Evolutionary conservation across 441 rosid species (phyloP), one percentile per base, ranked within the genome.

Genomic region (Rhodomyrtus psidioides): DNA sequence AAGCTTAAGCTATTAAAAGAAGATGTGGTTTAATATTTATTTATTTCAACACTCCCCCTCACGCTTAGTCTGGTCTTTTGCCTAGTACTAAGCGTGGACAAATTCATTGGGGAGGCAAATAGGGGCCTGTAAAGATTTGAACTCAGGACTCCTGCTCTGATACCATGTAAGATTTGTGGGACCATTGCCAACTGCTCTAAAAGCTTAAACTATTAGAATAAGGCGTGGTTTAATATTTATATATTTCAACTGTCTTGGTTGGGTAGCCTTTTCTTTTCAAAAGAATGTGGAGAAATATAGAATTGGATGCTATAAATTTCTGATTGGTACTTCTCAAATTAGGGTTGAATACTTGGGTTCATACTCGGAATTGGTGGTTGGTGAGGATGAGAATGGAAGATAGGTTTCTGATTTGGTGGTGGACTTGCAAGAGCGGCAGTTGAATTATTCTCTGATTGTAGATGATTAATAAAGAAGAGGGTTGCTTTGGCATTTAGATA

Each of bases 171-270:
- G 4, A 34, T 34, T 34, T 34, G 34, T 34, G 34, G 34, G 34
- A 4, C 34, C 34, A 34, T 4, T 2, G 4, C 34, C 34, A 4
- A 34, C 4, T 34, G 34, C 34, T 34, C 34, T 34, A 34, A 34
- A 34, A 34, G 34, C 34, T 34, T 34, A 34, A 34, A 4, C 34
- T 34, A 34, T 34, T 34, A 34, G 34, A 34, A 34, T 2, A 34
- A 34, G 2, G 34, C 34, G 34, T 34, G 34, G 4, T 34, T 34
- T 34, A 34, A 34, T 34, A 34, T 34, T 34, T 34, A 34, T 34
- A 34, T 34, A 34, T 34, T 34, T 4, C 34, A 94, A 89, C n/a
- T n/a, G n/a, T n/a, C n/a, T n/a, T n/a, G 16, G n/a, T 44, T 26
- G 55, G 23, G 28, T 26, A 83, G 51, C 44, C 28, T 79, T 53